phyloP scores from a whole-genome alignment of 2,329 filamentous ascomycete genomes.

The Cladobotryum protrusum region DNA sequence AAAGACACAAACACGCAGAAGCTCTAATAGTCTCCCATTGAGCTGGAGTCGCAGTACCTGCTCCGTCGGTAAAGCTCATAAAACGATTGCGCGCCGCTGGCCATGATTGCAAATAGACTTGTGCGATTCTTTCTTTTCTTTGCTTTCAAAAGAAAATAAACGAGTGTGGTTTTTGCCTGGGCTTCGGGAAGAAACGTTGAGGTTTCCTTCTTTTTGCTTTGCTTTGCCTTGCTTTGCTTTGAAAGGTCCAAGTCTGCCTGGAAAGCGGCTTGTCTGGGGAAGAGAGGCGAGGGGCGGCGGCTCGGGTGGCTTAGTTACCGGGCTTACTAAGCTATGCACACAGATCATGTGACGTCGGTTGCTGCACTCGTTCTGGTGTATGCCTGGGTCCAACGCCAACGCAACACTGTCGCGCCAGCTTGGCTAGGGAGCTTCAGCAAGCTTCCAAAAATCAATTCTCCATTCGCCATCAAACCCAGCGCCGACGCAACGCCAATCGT shows the following conservation, averaged over 20 bases:
- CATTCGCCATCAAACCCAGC: slow-evolving; percentile 2
- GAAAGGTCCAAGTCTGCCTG: too few relatives aligned
- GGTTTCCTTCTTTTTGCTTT: background rate
- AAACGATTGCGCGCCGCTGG: slow-evolving; percentile 50
- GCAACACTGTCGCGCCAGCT: slow-evolving; percentile 16
- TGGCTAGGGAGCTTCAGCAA: slow-evolving; percentile 15
- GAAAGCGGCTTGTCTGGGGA: background rate
- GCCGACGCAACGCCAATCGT: slow-evolving; percentile 15
- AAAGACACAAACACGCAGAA: background rate
- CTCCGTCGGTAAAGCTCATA: slow-evolving; percentile 98
- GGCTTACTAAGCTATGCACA: slow-evolving; percentile 3
- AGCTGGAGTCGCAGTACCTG: slow-evolving; percentile 58
- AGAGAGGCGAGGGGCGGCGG: slow-evolving; percentile 1
- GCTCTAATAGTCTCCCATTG: background rate
- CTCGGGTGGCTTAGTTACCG: slow-evolving; percentile 21
- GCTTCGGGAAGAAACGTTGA: background rate
- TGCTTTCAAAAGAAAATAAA: background rate
- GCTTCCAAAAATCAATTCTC: slow-evolving; percentile 13
- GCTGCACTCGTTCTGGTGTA: background rate
- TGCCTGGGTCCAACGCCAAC: slow-evolving; percentile 6
- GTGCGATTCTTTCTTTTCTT: background rate
- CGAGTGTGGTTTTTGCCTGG: background rate
- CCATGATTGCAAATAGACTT: slow-evolving; percentile 29
- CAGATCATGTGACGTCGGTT: slow-evolving; percentile 33
- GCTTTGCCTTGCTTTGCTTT: too few relatives aligned